Base-by-base conservation (phyloP, 2,329 filamentous ascomycete genomes). In the Ciborinia camelliae region DNA sequence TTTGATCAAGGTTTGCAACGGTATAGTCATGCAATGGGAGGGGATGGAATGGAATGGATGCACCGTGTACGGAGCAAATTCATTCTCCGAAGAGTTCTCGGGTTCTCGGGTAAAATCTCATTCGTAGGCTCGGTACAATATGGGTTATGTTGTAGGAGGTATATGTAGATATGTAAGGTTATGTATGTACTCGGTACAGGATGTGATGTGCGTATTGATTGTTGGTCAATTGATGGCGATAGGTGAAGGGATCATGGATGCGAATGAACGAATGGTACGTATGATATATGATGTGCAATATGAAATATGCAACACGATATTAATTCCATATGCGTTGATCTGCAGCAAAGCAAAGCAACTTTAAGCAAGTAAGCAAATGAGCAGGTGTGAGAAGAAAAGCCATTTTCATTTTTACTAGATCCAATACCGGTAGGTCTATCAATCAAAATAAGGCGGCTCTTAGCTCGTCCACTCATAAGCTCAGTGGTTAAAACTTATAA, bases 301-400 rank as follows among this genome's bases (percentile, higher is more conserved):
- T 37, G 7, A 23, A 20, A 57, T 30, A 32, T 23, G 28, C 54
- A 58, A 35, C 54, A 53, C 37, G 23, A 26, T 30, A 41, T 52
- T 43, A 10, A 12, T 30, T 52, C 32, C 39, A 30, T 18, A 41
- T 37, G 26, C 32, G 47, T 41, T 39, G 58, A 61, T 61, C 47
- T 41, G 45, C 58, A 61, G 58, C 4, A 52, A 61, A n/a, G 51
- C 35, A 53, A 32, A 53, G 28, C 51, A n/a, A n/a, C n/a, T n/a
- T n/a, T 26, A 1, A 41, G 23, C 32, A 39, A 15, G 10, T 20
- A 18, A 28, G 30, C 20, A 39, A 30, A 43, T 5, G n/a, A 39
- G 53, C 23, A 35, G 35, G 23, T 28, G 23, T 39, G 35, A n/a
- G 18, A 37, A 54, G 39, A 18, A 37, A 23, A 35, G 32, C 35